Evolutionary conservation across 2,329 filamentous ascomycete species (phyloP), one percentile per base, ranked within the genome.

Genomic region (Cladophialophora yegresii): DNA sequence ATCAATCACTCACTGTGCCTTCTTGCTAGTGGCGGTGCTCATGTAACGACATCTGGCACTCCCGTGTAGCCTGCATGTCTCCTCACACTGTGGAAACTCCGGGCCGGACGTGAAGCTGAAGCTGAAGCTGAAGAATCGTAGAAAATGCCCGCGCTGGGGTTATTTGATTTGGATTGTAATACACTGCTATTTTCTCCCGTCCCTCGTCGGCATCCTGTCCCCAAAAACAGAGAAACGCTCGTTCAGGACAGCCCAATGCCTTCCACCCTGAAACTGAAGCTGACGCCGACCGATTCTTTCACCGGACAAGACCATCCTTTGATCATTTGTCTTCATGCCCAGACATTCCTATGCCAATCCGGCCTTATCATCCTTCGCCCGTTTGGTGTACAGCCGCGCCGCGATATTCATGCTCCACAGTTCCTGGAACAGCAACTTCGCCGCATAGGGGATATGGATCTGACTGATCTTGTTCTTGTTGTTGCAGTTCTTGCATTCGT

Each of bases 381-480:
- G 65, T 76, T 91, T 90, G 45, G 93, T 98, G 77, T 96, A 99
- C 92, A 99, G 93, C 76, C 95, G 89, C 33, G 93, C 89, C 10
- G 95, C 93, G 77, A 99, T 98, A 78, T 98, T 98, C 95, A 99
- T 99, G 56, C 92, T 89, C 75, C 93, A 91, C 71, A 99, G 82
- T 81, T 99, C 95, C 82, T 99, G 95, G 88, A 99, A 99, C 57
- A 99, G 86, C 56, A 99, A 84, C 82, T 99, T 99, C 66, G 95
- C 95, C 2, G 95, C 95, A 76, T 99, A 99, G 0, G 95, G 95
- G 70, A 99, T 96, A 77, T 98, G 92, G 62, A 99, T 90, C 78
- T 99, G 95, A 4, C 93, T 95, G 77, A 99, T 98, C 81, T 91
- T 92, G 69, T 93, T 97, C 85, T 98, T 98, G 84, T 99, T 99